Evolutionary conservation across 352 stramenopile species (phyloP).

Genomic region (Phytophthora lateralis): DNA sequence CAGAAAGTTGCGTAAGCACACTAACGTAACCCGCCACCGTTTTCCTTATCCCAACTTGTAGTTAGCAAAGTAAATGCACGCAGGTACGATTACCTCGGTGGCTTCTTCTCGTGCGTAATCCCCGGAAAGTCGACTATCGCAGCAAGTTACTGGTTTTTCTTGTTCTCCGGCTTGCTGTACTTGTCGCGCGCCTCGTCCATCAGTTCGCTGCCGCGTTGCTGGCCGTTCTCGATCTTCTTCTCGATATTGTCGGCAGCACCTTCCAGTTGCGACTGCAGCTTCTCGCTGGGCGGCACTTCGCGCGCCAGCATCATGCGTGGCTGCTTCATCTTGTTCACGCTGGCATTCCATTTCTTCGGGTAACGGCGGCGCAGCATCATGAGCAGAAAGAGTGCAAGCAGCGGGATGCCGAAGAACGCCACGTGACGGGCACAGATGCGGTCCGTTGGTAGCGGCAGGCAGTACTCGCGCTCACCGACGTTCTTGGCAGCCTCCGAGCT

Average conservation of each 20-base stretch:
- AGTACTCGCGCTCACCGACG: conserved; percentile 54
- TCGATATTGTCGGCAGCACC: conserved; percentile 17
- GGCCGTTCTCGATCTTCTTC: conserved; percentile 42
- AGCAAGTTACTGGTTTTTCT: conserved; percentile 44
- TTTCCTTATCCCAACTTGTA: conserved; percentile 13
- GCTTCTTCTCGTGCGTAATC: conserved; percentile 4
- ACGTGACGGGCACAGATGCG: conserved; percentile 56
- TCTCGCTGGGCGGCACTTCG: conserved; percentile 42
- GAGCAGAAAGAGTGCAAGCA: conserved; percentile 43
- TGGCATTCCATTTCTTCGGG: conserved; percentile 67
- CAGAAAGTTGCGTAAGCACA: conserved; percentile 59
- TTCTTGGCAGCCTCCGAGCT: conserved; percentile 57
- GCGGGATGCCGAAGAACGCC: conserved; percentile 43
- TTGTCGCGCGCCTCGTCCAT: conserved; percentile 42
- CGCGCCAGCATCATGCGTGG: conserved; percentile 52
- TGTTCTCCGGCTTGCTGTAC: conserved; percentile 32
- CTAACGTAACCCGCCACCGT: conserved; percentile 13
- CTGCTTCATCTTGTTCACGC: conserved; percentile 54
- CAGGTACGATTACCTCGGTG: conserved; percentile 4
- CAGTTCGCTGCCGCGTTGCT: conserved; percentile 41
- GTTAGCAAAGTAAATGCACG: conserved; percentile 25
- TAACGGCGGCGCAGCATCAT: conserved; percentile 62
- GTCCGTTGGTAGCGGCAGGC: conserved; percentile 47
- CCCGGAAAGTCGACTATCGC: neutral
- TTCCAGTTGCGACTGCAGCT: conserved; percentile 36